Evolutionary conservation across 768 basidiomycete genomes (phyloP), one percentile per base, ranked within the genome.

Genomic region (Naganishia randhawae): DNA sequence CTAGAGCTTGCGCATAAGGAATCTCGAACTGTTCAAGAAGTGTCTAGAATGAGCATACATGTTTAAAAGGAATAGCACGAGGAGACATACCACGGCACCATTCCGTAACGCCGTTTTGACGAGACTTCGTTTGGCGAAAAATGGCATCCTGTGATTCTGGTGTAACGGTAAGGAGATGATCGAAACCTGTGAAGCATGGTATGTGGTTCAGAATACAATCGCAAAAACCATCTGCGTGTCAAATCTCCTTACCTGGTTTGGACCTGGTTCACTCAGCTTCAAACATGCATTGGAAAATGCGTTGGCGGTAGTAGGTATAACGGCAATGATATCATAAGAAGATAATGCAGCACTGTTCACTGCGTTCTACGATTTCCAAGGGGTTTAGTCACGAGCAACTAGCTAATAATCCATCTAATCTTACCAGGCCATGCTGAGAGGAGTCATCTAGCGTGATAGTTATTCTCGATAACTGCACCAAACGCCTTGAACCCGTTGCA

Each of bases 91-190:
- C n/a, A 71, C 70, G 3, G 70, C 70, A 3, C 70, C 70, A 37
- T 71, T 67, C 17, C 70, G 50, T n/a, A 71, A 35, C 10, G 67
- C 67, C 6, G 66, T 63, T 50, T 61, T 68, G 42, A 71, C 63
- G 6, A 68, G 32, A 52, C 66, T 62, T 16, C 70, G 50, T 51
- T 68, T 71, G 29, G 54, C 42, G 17, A 50, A 53, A 41, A 65
- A 69, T n/a, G 68, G 68, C 53, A 69, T 64, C 17, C 65, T 64
- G 9, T 64, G 53, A 31, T 32, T 57, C 55, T 78, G 76, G 54
- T 78, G 76, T 31, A 78, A 51, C n/a, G 77, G 76, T 8, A 78
- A 65, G 11, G 75, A 76, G 64, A 78, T 78, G 48, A 79, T 76
- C 2, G 78, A 77, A 27, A 79, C 68, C 76, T 61, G 25, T 39